phyloP scores from a whole-genome alignment of 2,329 filamentous ascomycete species.

The Xylariaceae sp. region DNA sequence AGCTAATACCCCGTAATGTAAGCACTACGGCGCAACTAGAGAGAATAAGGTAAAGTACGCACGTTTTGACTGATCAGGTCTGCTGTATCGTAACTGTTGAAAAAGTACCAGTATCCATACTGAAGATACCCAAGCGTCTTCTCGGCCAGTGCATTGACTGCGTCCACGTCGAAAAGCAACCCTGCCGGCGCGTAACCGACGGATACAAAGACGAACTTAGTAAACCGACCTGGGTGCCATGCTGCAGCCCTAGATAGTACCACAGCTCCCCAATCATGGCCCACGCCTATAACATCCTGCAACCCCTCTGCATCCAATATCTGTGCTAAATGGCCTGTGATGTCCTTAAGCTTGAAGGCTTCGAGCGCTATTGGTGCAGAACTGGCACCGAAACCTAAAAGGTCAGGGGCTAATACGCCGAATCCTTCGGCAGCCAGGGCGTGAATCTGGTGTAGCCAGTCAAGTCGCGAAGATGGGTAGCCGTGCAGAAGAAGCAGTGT shows the following conservation, averaged over 20 bases:
- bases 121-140: neutral
- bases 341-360: constrained; percentile 42
- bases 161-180: constrained; percentile 1
- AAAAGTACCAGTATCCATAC: constrained; percentile 26
- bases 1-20: too few relatives aligned
- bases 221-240: constrained; percentile 23
- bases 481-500: constrained; percentile 57
- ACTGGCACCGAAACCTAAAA: constrained; percentile 48
- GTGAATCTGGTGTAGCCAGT: constrained; percentile 50
- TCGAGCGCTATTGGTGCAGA: constrained; percentile 39
- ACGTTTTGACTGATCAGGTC: constrained; percentile 5
- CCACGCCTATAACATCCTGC: constrained; percentile 35
- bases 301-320: constrained; percentile 41
- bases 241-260: constrained; percentile 13
- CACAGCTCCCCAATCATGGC: constrained; percentile 41
- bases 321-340: constrained; percentile 44
- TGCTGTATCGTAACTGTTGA: constrained; percentile 14
- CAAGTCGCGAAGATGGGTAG: constrained; percentile 53
- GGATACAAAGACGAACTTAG: constrained; percentile 25
- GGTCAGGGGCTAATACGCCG: constrained; percentile 51
- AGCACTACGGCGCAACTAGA: too few relatives aligned
- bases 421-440: constrained; percentile 47
- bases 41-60: too few relatives aligned
- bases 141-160: neutral
- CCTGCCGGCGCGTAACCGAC: constrained; percentile 18